These are phyloP conservation scores for Aspergillus hiratsukae DNA, from an alignment of 2,329 filamentous ascomycete species.

Conservation along the genomic window DNA sequence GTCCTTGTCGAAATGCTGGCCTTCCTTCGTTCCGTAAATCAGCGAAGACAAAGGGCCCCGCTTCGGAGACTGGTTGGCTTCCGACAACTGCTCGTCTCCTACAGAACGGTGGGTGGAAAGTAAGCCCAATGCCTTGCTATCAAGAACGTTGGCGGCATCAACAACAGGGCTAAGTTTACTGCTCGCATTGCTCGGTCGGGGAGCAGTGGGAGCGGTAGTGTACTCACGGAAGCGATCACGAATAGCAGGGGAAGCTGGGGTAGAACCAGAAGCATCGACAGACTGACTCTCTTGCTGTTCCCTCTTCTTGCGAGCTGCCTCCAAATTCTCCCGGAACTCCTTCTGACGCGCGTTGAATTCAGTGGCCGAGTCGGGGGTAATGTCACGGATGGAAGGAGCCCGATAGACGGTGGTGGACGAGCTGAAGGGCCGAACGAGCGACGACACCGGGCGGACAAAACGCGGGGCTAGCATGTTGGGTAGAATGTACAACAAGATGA, in stretches of 20 bases:
- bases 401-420: conserved; percentile 49
- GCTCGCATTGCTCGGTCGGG: conserved; percentile 44
- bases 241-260: conserved; percentile 33
- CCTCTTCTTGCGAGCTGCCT: conserved; percentile 69
- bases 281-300: conserved; percentile 80
- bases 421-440: conserved; percentile 55
- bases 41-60: conserved; percentile 75
- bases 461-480: conserved; percentile 43
- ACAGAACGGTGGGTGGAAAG: conserved; percentile 50
- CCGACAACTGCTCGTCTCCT: conserved; percentile 56
- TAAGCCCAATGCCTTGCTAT: conserved; percentile 55
- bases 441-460: conserved; percentile 47
- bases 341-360: conserved; percentile 80
- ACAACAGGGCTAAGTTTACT: conserved; percentile 27
- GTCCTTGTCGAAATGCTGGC: conserved; percentile 87
- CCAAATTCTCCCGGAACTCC: conserved; percentile 77
- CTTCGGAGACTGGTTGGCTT: conserved; percentile 57
- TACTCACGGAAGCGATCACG: conserved; percentile 35
- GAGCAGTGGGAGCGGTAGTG: conserved; percentile 41
- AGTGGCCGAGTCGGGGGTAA: conserved; percentile 67
- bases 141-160: conserved; percentile 38
- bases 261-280: conserved; percentile 45
- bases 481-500: conserved; percentile 3
- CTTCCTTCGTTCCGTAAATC: conserved; percentile 96
- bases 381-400: conserved; percentile 78